These are phyloP conservation scores for Chalciporus sp. DNA, from an alignment of 1,284 basidiomycete genomes.

Conservation along the genomic window DNA sequence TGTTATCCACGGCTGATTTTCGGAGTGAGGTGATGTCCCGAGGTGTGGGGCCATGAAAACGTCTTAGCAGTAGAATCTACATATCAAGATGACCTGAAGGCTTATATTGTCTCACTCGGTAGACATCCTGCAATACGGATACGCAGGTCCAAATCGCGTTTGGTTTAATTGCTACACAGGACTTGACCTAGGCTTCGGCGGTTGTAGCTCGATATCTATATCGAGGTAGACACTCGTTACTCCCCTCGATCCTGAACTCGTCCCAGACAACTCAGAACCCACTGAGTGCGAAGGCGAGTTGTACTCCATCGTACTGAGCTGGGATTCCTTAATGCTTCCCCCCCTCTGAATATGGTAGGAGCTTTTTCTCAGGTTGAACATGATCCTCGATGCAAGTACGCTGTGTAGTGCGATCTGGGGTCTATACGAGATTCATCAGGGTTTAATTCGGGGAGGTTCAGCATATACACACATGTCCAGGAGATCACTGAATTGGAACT, in stretches of 20 bases:
- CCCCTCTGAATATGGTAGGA: background rate
- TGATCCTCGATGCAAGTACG: slow-evolving; percentile 17
- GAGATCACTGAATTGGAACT: slow-evolving; percentile 10
- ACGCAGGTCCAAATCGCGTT: too few relatives aligned
- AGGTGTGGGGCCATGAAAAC: too few relatives aligned
- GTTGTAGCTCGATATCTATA: too few relatives aligned
- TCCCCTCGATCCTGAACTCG: background rate
- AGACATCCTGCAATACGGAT: too few relatives aligned
- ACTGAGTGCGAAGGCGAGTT: background rate
- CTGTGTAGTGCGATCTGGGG: slow-evolving; percentile 14
- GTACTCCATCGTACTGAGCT: background rate
- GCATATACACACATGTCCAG: slow-evolving; percentile 1
- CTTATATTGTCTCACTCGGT: too few relatives aligned
- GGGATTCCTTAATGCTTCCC: background rate
- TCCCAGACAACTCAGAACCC: background rate
- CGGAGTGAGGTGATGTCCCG: too few relatives aligned
- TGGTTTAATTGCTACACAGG: background rate
- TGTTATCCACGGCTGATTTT: too few relatives aligned
- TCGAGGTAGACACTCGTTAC: background rate
- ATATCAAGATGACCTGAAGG: too few relatives aligned
- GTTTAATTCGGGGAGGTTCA: background rate
- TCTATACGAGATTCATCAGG: background rate
- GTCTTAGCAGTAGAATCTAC: too few relatives aligned
- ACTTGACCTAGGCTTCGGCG: background rate
- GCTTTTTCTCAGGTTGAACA: slow-evolving; percentile 16